Conservation (phyloP, 371 early-diverging fungal genomes). For the Actinomortierella wolfii region DNA sequence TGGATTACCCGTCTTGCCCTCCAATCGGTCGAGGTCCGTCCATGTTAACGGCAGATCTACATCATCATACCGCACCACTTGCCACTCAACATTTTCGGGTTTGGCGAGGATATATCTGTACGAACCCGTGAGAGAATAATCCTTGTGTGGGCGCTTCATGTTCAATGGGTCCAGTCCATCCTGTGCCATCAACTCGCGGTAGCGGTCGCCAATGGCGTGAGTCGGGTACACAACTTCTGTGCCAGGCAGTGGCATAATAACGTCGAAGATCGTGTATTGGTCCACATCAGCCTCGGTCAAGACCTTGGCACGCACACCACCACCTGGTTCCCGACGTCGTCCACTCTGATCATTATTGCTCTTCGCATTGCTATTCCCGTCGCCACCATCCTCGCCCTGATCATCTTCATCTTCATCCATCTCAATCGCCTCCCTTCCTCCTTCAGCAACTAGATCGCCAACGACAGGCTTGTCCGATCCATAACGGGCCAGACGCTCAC, state of each 20-base stretch:
- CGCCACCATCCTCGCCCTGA: conserved; percentile 20
- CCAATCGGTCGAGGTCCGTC: conserved; percentile 73
- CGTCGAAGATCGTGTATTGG: conserved; percentile 79
- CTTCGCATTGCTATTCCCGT: conserved; percentile 9
- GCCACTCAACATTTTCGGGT: conserved; percentile 54
- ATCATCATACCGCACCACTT: conserved; percentile 70
- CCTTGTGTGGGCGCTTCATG: conserved; percentile 51
- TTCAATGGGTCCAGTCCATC: conserved; percentile 64
- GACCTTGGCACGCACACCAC: conserved; percentile 44
- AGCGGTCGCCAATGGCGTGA: conserved; percentile 70
- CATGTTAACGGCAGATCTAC: conserved; percentile 60
- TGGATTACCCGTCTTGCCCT: conserved; percentile 51
- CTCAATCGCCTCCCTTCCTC: conserved; percentile 14
- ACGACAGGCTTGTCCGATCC: conserved; percentile 72
- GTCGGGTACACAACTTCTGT: conserved; percentile 76
- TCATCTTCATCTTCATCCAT: conserved; percentile 18
- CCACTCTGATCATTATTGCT: conserved; percentile 5
- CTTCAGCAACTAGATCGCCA: conserved; percentile 84
- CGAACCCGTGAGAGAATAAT: conserved; percentile 72
- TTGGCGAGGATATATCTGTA: conserved; percentile 71
- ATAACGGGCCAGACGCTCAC: conserved; percentile 73
- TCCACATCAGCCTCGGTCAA: conserved; percentile 71
- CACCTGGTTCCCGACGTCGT: too few relatives aligned
- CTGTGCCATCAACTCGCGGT: conserved; percentile 71
- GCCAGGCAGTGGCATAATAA: conserved; percentile 94